Evolutionary conservation across 2,329 filamentous ascomycete species (phyloP).

Genomic region (Simplicillium aogashimaense): DNA sequence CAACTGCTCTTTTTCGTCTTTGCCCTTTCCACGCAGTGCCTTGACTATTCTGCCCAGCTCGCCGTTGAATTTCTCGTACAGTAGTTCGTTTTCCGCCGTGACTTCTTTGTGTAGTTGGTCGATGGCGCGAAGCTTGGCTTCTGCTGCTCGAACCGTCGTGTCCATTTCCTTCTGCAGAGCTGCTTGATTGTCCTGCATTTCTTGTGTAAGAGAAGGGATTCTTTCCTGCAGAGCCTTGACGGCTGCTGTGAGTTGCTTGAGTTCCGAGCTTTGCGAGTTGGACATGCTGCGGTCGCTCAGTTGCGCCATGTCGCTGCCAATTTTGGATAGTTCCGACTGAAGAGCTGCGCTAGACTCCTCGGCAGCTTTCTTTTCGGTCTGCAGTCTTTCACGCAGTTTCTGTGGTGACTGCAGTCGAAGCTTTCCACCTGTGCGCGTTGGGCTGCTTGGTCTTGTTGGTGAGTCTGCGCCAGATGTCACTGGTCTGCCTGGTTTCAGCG

Average conservation of each 20-base stretch:
- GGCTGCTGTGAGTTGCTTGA: constrained; percentile 28
- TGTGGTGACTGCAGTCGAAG: constrained; percentile 62
- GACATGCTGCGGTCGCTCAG: constrained; percentile 25
- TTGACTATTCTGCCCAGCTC: constrained; percentile 77
- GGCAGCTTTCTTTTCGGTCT: constrained; percentile 68
- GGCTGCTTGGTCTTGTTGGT: constrained; percentile 9
- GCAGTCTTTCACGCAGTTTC: constrained; percentile 74
- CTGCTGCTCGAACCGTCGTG: constrained; percentile 59
- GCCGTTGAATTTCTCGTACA: constrained; percentile 89
- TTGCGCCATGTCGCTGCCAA: constrained; percentile 68
- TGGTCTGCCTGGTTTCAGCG: constrained; percentile 30
- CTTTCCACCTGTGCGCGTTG: constrained; percentile 27
- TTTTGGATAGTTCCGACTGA: constrained; percentile 67
- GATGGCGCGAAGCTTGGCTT: constrained; percentile 70
- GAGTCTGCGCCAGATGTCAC: constrained; percentile 15
- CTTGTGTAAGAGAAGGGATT: constrained; percentile 48
- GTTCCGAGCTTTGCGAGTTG: constrained; percentile 17
- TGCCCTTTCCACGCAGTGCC: constrained; percentile 60
- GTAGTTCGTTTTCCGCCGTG: constrained; percentile 81
- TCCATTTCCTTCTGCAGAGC: constrained; percentile 63
- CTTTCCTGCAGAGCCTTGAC: constrained; percentile 58
- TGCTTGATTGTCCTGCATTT: constrained; percentile 51
- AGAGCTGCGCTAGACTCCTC: constrained; percentile 60
- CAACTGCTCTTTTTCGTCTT: constrained; percentile 72
- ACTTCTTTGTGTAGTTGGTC: constrained; percentile 84